Base-by-base conservation (phyloP, 257 asterid genomes). In the Catharanthus roseus region DNA sequence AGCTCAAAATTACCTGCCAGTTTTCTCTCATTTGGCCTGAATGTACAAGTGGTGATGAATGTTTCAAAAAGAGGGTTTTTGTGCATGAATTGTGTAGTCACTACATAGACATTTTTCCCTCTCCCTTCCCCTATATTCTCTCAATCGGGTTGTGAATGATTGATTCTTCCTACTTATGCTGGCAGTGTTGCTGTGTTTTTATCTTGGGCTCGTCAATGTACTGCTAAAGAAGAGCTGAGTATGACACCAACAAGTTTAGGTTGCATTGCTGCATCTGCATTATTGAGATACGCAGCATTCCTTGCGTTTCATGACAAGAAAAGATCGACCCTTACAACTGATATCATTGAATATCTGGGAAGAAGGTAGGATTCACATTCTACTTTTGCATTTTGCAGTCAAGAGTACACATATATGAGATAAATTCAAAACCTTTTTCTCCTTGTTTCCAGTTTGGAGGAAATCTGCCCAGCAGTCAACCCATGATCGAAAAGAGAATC, bases 311-410 rank as follows among this genome's bases (percentile, higher is more conserved):
- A 85, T 77, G 78, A 72, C 36, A 89, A 89, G 80, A 80, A 83
- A 82, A 89, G 99, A 77, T 88, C 96, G 34, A 95, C 96, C 41
- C 93, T 95, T 53, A 95, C 96, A 0, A 69, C 86, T 0, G 97
- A 91, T 79, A 95, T 91, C 81, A 95, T 91, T 7, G 88, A 91
- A 64, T 87, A 85, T 85, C 75, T 95, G 85, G 99, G 97, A 71
- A 70, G 66, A 79, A 89, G 97, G 96, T 93, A 23, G 15, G 71
- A 58, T 39, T 56, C 26, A 69, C 9, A 18, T 53, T 5, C 38
- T 66, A 34, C 21, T 73, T 28, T 24, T 39, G 31, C 33, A 24
- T 28, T 67, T 28, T 19, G 18, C 42, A 5, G 16, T n/a, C 3
- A 34, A 34, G 23, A 18, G 19, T 24, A 39, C 1, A 53, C 70